These are phyloP conservation scores for Uronychia setigera DNA, from an alignment of 73 alveolate species.

Conservation along the genomic window DNA sequence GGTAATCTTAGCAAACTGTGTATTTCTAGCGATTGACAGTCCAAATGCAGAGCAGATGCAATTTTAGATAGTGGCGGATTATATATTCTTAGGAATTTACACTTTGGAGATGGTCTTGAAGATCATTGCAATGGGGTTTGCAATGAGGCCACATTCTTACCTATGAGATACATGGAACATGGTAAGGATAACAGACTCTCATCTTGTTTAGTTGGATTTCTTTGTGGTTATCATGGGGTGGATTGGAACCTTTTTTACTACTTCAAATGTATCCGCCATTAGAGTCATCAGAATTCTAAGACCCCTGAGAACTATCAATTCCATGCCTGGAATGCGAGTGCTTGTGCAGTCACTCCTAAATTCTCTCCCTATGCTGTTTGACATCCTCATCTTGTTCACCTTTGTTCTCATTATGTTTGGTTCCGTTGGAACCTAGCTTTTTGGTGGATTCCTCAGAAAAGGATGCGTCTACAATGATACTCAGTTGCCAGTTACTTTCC, in stretches of 20 bases:
- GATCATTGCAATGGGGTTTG: slow-evolving; percentile 10
- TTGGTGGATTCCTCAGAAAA: slow-evolving; percentile 64
- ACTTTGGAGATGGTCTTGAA: neutral
- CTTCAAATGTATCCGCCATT: slow-evolving; percentile 44
- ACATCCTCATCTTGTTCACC: slow-evolving; percentile 65
- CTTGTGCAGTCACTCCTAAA: slow-evolving; percentile 61
- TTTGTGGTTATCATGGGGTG: slow-evolving; percentile 79
- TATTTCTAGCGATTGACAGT: slow-evolving; percentile 37
- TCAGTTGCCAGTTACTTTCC: neutral
- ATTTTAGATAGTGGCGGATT: neutral
- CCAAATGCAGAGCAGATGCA: neutral
- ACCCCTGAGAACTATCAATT: slow-evolving; percentile 81
- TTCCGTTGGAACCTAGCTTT: slow-evolving; percentile 59
- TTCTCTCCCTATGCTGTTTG: slow-evolving; percentile 74
- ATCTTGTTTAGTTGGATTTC: slow-evolving; percentile 81
- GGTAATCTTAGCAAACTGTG: slow-evolving; percentile 45
- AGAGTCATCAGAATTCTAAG: slow-evolving; percentile 77
- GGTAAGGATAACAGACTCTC: neutral
- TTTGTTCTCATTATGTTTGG: slow-evolving; percentile 78
- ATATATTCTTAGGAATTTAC: neutral
- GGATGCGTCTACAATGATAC: slow-evolving; percentile 53
- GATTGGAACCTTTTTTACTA: slow-evolving; percentile 56
- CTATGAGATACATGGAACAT: slow-evolving; percentile 5
- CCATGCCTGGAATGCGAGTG: slow-evolving; percentile 74
- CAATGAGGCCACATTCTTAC: slow-evolving; percentile 3